Base-by-base conservation (phyloP, 2,329 filamentous ascomycete genomes). In the Colletotrichum liriopes region DNA sequence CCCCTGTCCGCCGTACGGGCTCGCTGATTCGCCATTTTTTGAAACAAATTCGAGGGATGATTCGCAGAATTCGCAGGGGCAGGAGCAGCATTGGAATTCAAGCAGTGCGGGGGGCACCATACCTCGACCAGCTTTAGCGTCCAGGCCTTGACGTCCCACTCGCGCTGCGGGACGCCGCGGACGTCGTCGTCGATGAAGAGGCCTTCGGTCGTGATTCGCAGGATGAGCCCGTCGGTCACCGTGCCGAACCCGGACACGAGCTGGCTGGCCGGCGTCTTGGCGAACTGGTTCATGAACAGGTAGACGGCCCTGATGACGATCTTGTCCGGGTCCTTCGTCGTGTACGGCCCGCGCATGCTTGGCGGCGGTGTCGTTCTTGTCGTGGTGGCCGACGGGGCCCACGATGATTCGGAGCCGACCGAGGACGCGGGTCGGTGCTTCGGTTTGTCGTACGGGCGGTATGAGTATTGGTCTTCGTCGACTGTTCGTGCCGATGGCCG, bases 121-220 rank as follows among this genome's bases (percentile, higher is more conserved):
- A 96, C 92, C 89, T 98, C 96, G 82, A 97, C 91, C 75, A 93
- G 86, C 84, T 97, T 98, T 83, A 99, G 89, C 54, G 95, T 98
- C 96, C 96, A 98, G 35, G 96, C 95, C 83, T 98, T 98, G 79
- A 98, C 91, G 81, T 99, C 96, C 96, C 96, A 99, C 84, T 99
- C 96, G 72, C 96, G 91, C 83, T 98, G 95, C n/a, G 94, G 92
- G 20, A 98, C 94, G 73, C 92, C 91, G 55, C 95, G 92, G 64
- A 98, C 90, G 81, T 98, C 96, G 81, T 99, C 96, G 81, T 99
- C 96, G 79, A 99, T 96, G 83, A 98, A 98, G 65, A 98, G 88
- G 23, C 96, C 96, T 81, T 98, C 96, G 1, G 94, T 97, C 14
- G 94, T 96, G 78, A 98, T 96, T 63, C 94, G 93, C 73, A 99